These are phyloP conservation scores for Paraphoma chrysanthemicola DNA, from an alignment of 2,329 filamentous ascomycete species.

Conservation along the genomic window DNA sequence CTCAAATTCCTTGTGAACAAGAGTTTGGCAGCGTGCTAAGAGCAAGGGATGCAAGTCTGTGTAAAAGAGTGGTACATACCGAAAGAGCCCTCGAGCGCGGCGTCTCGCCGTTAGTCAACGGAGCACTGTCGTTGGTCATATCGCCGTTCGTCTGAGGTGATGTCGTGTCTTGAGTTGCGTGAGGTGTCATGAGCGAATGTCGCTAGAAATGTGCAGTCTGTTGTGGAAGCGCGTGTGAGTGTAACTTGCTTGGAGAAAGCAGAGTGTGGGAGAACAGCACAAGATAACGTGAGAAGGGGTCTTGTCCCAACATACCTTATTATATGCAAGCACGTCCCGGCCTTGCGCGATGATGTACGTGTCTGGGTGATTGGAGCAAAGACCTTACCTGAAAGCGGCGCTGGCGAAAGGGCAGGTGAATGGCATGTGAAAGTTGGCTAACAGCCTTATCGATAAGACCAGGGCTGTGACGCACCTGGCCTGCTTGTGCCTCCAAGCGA, in stretches of 20 bases:
- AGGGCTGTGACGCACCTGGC: slow-evolving; percentile 1
- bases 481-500: neutral
- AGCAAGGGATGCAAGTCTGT: neutral
- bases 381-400: slow-evolving; percentile 31
- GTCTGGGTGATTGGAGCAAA: slow-evolving; percentile 13
- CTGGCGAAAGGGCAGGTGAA: slow-evolving; percentile 15
- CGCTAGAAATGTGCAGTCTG: slow-evolving; percentile 6
- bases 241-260: neutral
- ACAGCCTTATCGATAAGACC: slow-evolving; percentile 26
- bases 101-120: slow-evolving; percentile 51
- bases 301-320: slow-evolving; percentile 24
- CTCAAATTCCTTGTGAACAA: neutral
- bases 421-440: slow-evolving; percentile 34
- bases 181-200: slow-evolving; percentile 35
- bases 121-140: slow-evolving; percentile 36
- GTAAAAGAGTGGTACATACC: slow-evolving; percentile 33
- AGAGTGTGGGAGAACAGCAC: slow-evolving; percentile 12
- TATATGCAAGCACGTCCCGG: slow-evolving; percentile 27
- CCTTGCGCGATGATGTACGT: slow-evolving; percentile 25
- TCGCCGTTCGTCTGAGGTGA: slow-evolving; percentile 31
- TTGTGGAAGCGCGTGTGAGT: slow-evolving; percentile 2
- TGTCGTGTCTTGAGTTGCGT: slow-evolving; percentile 39
- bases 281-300: slow-evolving; percentile 15
- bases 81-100: slow-evolving; percentile 47
- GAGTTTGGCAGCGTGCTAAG: neutral